phyloP scores from a whole-genome alignment of 2,329 filamentous ascomycete species.

The Neurospora crassa region DNA sequence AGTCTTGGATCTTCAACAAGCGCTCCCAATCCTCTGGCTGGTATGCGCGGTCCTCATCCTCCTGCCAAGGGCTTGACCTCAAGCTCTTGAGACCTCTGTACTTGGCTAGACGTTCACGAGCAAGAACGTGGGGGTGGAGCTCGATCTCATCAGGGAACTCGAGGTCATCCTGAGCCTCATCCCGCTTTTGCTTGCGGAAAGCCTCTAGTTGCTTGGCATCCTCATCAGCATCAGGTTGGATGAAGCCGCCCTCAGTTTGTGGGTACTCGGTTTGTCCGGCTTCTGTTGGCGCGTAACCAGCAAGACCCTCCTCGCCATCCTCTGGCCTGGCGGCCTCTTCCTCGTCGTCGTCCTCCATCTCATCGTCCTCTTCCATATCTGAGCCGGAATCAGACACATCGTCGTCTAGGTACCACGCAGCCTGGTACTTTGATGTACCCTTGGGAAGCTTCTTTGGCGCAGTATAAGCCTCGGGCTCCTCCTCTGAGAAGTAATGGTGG shows the following conservation, averaged over 20 bases:
- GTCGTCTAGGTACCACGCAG: constrained; percentile 78
- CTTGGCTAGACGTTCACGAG: constrained; percentile 72
- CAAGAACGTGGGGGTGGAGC: constrained; percentile 76
- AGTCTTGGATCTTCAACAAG: constrained; percentile 80
- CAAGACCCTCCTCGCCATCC: constrained; percentile 68
- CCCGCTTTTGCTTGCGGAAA: constrained; percentile 68
- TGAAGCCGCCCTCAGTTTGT: constrained; percentile 76
- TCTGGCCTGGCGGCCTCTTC: constrained; percentile 57
- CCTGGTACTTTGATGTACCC: constrained; percentile 89
- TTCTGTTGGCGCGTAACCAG: constrained; percentile 61
- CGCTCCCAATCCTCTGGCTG: constrained; percentile 87
- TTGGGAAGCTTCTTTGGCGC: constrained; percentile 61
- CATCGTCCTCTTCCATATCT: constrained; percentile 61
- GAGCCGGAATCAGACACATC: constrained; percentile 77
- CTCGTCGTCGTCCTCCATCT: constrained; percentile 49
- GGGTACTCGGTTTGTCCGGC: constrained; percentile 74
- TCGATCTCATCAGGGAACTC: constrained; percentile 98
- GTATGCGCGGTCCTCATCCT: constrained; percentile 73
- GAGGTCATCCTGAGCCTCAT: constrained; percentile 78
- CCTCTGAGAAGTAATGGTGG: constrained; percentile 95
- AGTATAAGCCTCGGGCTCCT: constrained; percentile 45
- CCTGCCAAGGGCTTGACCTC: constrained; percentile 80
- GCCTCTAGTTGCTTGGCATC: constrained; percentile 67
- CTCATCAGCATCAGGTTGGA: constrained; percentile 75
- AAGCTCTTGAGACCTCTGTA: constrained; percentile 91